Evolutionary conservation across 768 basidiomycete species (phyloP), one percentile per base, ranked within the genome.

Genomic region (Paxillus ammoniavirescens): DNA sequence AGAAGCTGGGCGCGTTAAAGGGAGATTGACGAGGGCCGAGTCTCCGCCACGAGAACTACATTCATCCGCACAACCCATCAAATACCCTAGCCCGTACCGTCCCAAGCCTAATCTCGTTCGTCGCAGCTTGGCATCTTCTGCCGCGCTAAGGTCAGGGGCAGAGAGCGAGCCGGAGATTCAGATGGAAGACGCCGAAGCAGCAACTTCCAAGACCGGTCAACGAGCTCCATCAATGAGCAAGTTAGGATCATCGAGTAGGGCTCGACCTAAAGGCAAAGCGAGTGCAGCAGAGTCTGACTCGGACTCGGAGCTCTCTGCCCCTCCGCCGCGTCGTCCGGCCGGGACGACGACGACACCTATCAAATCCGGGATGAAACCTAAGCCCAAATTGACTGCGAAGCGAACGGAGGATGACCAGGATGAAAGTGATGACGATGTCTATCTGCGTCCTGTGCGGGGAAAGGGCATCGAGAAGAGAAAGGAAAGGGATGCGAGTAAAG

Each of bases 321-420:
- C 64, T 8, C 57, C 64, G 0, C 56, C 58, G n/a, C 55, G 62
- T n/a, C 59, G 45, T 43, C 6, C 31, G 0, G 10, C 35, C 30
- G 50, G 21, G 12, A 13, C 31, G 8, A 50, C 23, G 8, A 49
- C 53, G 5, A 69, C 67, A 0, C 64, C 67, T 10, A 49, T 69
- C 49, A 66, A 59, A 37, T 63, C 62, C 2, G 61, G 61, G 8
- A 69, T 69, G 67, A 69, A 59, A 28, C 62, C 60, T 30, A 61
- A 60, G 38, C 55, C 60, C 6, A 61, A 44, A 17, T 57, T 63
- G 3, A 53, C 53, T 6, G 52, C 13, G 10, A 51, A 51, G 30
- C 55, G 36, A 17, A 37, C 31, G 8, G 35, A 14, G 30, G 48
- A 37, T 4, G 49, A 40, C 18, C 50, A 53, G 36, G 10, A 50